Evolutionary conservation across 495 filamentous ascomycete genomes (phyloP), one percentile per base, ranked within the genome.

Genomic region (Echria macrotheca): DNA sequence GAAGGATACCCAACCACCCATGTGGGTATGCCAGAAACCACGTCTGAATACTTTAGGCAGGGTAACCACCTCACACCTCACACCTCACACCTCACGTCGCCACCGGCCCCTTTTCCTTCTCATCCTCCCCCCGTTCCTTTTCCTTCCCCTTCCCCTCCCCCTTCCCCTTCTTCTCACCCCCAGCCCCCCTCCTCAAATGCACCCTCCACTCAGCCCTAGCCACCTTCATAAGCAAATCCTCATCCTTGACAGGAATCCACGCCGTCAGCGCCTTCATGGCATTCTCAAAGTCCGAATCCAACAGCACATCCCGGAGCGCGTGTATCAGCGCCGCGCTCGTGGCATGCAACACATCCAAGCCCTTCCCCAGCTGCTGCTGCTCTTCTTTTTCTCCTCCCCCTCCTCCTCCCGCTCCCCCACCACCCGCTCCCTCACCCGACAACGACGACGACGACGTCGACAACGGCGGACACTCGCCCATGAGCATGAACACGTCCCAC

Each of bases 401-500:
- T 17, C 39, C 36, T 19, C 32, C 18, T 22, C 11, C 56, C 39
- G 17, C 28, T n/a, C 53, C 18, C 1, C 38, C 35, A 12, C 45
- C 25, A 25, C 17, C 8, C 1, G 15, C 21, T 1, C n/a, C 41
- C 40, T 29, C 21, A 14, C 37, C 31, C 12, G 45, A 31, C 55
- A 40, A 4, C 2, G 60, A 54, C 15, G 63, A 32, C 31, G 41
- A 56, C 5, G 50, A 23, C 11, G 50, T 23, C 47, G 28, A 9
- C 54, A 45, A 57, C 5, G 55, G 61, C 1, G 59, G 49, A 19
- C 75, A 71, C 56, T 95, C 91, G 36, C 93, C 93, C 19, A 99
- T 82, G 2, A 99, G 83, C 87, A 99, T 90, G 69, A 99, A 97
- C 1, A 95, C 88, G 59, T 99, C 93, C 93, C 93, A 99, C 4